Base-by-base conservation (phyloP, 2,329 filamentous ascomycete species). In the Diaporthe velutina region DNA sequence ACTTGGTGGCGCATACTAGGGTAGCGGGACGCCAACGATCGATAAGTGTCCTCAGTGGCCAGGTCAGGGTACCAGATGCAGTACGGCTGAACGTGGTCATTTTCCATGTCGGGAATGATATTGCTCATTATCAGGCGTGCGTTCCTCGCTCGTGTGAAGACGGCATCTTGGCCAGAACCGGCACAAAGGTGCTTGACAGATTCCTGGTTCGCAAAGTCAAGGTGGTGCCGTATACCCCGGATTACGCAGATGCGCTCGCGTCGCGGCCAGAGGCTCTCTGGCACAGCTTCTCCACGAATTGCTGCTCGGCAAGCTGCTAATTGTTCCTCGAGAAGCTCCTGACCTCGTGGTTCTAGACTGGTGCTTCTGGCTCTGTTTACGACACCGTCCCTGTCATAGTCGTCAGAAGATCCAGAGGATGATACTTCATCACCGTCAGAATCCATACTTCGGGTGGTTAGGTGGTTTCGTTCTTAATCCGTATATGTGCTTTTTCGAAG, bases 1-100 rank as follows among this genome's bases (percentile, higher is more conserved):
- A 84, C 80, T 50, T 83, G 81, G 61, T 85, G 85, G 9, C 75
- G 50, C 80, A 84, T 79, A 9, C 77, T 25, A 2, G 83, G 83
- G 75, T 82, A 85, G 4, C 76, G 75, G 22, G 70, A 45, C 15
- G 76, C 81, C 28, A 86, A 73, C 13, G 76, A 61, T 2, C 83
- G 80, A 61, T 83, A 83, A 1, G 83, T 85, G 9, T 80, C 78
- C 73, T 85, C 82, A 2, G 48, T 25, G 3, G 64, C 64, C 1
- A 54, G 19, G 1, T 68, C 64, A 38, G 64, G 64, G 40, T 68
- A 30, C 64, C 64, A 68, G 38, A 68, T 68, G 42, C 45, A 68
- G 45, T 68, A 68, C 3, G 64, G 64, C 30, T 38, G 30, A 38
- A 52, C 64, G 6, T 54, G 19, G 22, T 68, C 30, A 5, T 40